These are phyloP conservation scores for Lactarius psammicola DNA, from an alignment of 768 basidiomycete species.

Conservation along the genomic window DNA sequence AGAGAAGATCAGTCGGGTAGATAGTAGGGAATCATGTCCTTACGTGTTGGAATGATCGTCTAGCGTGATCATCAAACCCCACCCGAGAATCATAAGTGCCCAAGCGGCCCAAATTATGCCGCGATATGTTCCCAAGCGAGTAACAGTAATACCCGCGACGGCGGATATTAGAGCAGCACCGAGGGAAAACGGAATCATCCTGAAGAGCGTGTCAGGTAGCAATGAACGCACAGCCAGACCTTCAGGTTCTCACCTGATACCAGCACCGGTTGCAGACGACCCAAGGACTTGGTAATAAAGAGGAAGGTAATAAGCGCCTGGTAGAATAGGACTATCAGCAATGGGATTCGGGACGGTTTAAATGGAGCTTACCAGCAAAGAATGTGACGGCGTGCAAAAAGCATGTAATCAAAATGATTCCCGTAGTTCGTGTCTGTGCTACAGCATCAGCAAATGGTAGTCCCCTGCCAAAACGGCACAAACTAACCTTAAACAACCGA, in stretches of 20 bases:
- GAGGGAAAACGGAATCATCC: constrained; percentile 75
- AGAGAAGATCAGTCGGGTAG: constrained; percentile 7
- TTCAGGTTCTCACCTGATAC: constrained; percentile 50
- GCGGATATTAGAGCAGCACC: constrained; percentile 55
- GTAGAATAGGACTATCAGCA: background rate
- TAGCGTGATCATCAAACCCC: constrained; percentile 71
- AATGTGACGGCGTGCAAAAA: constrained; percentile 67
- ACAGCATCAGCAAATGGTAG: constrained; percentile 29
- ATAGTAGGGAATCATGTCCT: constrained; percentile 19
- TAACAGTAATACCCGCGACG: constrained; percentile 54
- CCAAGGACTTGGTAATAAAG: constrained; percentile 79
- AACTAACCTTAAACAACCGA: constrained; percentile 62
- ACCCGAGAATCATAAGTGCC: constrained; percentile 57
- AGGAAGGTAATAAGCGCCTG: constrained; percentile 66
- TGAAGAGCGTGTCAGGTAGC: constrained; percentile 30
- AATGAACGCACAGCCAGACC: background rate
- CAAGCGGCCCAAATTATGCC: constrained; percentile 61
- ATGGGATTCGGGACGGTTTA: background rate
- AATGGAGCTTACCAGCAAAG: constrained; percentile 44
- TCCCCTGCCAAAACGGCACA: background rate
- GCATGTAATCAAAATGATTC: constrained; percentile 51
- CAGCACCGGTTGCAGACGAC: constrained; percentile 66
- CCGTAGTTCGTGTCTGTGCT: constrained; percentile 66
- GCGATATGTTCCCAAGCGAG: constrained; percentile 58
- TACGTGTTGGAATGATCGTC: constrained; percentile 54